Conservation (phyloP, 345 rosid species). For the Syzygium oleosum region DNA sequence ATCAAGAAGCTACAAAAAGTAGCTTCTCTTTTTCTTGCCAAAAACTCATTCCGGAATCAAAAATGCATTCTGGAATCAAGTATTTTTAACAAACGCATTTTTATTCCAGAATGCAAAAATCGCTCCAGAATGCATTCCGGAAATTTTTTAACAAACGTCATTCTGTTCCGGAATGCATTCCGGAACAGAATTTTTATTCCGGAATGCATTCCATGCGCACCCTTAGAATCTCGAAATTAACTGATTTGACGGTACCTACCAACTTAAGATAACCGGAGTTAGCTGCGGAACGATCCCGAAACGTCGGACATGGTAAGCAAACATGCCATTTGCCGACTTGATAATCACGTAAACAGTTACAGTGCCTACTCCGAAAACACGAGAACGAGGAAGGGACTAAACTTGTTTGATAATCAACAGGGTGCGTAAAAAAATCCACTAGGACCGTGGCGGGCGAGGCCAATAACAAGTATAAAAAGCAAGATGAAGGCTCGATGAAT, state of each 20-base stretch:
- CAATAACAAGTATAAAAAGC: neutral
- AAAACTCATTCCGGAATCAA: too few species aligned
- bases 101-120: too few species aligned
- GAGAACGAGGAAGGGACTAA: neutral
- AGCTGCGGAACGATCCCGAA: neutral
- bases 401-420: neutral
- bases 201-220: too few species aligned
- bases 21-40: too few species aligned
- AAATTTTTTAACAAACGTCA: too few species aligned
- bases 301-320: neutral
- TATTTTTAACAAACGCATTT: too few species aligned
- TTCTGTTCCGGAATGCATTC: too few species aligned
- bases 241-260: neutral
- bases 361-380: neutral
- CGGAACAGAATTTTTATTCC: too few species aligned
- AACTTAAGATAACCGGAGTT: neutral
- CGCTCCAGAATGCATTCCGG: too few species aligned
- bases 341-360: too few species aligned
- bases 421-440: neutral
- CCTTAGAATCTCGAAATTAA: neutral
- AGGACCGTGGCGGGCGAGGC: neutral
- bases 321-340: neutral
- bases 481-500: neutral
- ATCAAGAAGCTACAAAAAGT: too few species aligned
- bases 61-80: too few species aligned